Base-by-base conservation (phyloP, 345 rosid genomes). In the Eucalyptus virginea region DNA sequence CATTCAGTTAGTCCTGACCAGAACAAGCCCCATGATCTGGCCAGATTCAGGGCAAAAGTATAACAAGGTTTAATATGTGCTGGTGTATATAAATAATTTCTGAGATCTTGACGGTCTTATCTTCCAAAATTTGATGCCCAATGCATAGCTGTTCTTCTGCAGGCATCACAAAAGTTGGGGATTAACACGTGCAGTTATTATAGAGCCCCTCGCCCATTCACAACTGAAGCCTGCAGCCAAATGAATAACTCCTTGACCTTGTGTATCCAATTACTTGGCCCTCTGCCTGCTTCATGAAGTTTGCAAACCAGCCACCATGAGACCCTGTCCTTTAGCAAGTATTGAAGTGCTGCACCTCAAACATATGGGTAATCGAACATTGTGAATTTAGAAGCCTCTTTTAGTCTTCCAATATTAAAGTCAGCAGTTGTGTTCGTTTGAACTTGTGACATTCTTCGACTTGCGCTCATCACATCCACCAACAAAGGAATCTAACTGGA, bases 51-150 rank as follows among this genome's bases (percentile, higher is more conserved):
- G 45, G 54, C 16, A 88, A 81, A 87, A 54, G 32, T 50, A 56
- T 54, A 87, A 50, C 16, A 34, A 18, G 42, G 13, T 34, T 34
- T 69, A 34, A 34, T 18, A 69, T 69, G 81, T 17, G 42, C 42
- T 34, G 42, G 81, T 17, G 24, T 15, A n/a, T 65, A n/a, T 65
- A 65, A n/a, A 65, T n/a, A 65, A 15, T 65, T n/a, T 65, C 37
- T 5, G 47, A 50, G 11, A 40, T 37, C 42, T 72, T 23, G 32
- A 72, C 30, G 87, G 87, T 40, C 92, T 90, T 51, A 94, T 96
- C 96, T 94, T 88, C 96, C 96, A 92, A 91, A 94, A 86, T 93
- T 91, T 23, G 97, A 93, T 67, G 96, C 94, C 97, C 96, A 94
- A 86, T 95, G 97, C 88, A 94, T 92, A 5, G 91, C 96, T 19